These are phyloP conservation scores for Cladosporium sp. DNA, from an alignment of 2,329 filamentous ascomycete species.

Conservation along the genomic window DNA sequence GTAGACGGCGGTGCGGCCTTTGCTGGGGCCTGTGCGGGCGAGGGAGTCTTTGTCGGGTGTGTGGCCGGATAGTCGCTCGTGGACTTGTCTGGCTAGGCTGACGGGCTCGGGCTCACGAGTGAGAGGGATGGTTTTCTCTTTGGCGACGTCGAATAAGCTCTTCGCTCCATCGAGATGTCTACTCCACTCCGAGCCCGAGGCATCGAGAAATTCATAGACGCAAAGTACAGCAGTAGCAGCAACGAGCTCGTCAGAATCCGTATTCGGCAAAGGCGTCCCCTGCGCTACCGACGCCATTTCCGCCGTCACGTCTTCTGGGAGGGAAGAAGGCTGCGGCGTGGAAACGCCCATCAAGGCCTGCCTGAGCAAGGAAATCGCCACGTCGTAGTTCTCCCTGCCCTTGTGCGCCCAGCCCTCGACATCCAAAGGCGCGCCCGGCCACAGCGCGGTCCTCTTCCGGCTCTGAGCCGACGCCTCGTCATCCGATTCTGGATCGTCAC, in stretches of 20 bases:
- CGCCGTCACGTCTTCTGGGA: constrained; percentile 22
- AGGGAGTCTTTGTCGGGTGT: not conserved
- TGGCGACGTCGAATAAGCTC: constrained; percentile 52
- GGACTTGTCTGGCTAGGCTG: constrained; percentile 17
- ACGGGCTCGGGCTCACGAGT: constrained; percentile 29
- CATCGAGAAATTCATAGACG: constrained; percentile 62
- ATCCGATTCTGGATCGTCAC: constrained; percentile 45
- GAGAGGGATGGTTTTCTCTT: constrained; percentile 43
- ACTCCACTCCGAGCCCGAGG: constrained; percentile 56
- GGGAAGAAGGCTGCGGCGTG: constrained; percentile 20
- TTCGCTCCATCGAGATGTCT: constrained; percentile 61
- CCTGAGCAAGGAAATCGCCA: constrained; percentile 29
- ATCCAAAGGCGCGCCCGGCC: constrained; percentile 34
- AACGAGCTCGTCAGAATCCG: constrained; percentile 54
- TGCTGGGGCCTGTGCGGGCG: constrained; percentile 39
- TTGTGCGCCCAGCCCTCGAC: constrained; percentile 49
- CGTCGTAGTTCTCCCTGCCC: constrained; percentile 54
- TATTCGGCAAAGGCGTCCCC: constrained; percentile 27
- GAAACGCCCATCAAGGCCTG: constrained; percentile 27
- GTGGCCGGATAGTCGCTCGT: constrained; percentile 14
- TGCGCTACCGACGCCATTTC: constrained; percentile 18
- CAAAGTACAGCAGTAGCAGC: constrained; percentile 61
- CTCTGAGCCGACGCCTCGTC: constrained; percentile 31
- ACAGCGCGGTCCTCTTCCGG: constrained; percentile 46
- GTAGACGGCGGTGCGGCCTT: constrained; percentile 54